Conservation (phyloP, 352 stramenopile species). For the Phytophthora macrochlamydospora region DNA sequence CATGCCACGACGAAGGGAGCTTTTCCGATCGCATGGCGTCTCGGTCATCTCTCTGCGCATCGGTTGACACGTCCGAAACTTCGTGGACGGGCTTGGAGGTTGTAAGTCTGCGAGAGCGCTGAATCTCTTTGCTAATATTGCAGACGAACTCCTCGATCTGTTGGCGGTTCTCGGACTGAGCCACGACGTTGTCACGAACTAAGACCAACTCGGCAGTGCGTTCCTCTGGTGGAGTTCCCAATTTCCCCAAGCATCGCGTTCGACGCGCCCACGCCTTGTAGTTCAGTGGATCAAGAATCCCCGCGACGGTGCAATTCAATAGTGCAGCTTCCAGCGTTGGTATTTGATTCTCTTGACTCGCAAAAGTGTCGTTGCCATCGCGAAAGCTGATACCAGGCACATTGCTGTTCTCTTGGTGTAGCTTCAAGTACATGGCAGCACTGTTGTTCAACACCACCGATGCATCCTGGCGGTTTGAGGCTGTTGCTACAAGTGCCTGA, state of each 20-base stretch:
- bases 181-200: background rate
- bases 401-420: conserved; percentile 5
- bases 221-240: background rate
- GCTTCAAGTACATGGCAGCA: conserved; percentile 12
- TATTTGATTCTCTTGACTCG: background rate
- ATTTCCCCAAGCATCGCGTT: background rate
- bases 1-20: background rate
- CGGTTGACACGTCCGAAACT: conserved; percentile 9
- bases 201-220: conserved; percentile 6
- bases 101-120: background rate
- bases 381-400: background rate
- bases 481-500: conserved; percentile 1
- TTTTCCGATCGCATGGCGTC: background rate
- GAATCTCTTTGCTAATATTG: background rate
- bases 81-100: background rate
- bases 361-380: background rate
- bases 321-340: conserved; percentile 2
- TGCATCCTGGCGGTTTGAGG: background rate
- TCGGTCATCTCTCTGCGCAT: conserved; percentile 6
- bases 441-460: conserved; percentile 14
- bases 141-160: background rate
- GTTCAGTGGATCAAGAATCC: conserved; percentile 17
- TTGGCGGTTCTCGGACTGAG: background rate
- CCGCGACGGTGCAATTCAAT: conserved; percentile 13
- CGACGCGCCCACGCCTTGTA: conserved; percentile 17